These are phyloP conservation scores for Pezicula carpinea DNA, from an alignment of 2,329 filamentous ascomycete genomes.

Conservation along the genomic window DNA sequence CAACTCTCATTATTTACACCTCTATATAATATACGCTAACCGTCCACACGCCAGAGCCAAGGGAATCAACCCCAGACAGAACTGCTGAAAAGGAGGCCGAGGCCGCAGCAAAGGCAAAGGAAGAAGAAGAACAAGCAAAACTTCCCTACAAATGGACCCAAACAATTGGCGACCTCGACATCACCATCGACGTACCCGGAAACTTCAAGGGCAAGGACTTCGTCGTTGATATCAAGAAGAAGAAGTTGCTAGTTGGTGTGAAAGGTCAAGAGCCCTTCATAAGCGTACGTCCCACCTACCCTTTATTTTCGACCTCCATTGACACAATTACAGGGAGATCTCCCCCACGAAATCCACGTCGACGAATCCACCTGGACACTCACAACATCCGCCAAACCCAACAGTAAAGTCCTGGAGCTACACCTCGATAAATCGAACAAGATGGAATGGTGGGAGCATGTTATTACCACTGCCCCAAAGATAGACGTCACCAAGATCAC, in stretches of 20 bases:
- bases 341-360: constrained; percentile 72
- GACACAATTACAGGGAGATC: constrained; percentile 63
- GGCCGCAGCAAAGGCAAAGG: constrained; percentile 60
- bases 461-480: constrained; percentile 78
- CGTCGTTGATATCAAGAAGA: constrained; percentile 76
- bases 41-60: no score
- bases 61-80: no score
- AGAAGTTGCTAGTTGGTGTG: constrained; percentile 70
- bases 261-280: constrained; percentile 87
- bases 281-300: constrained; percentile 48
- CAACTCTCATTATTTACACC: not conserved
- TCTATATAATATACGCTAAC: not conserved
- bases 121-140: constrained; percentile 80
- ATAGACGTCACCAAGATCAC: constrained; percentile 95
- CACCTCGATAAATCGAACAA: constrained; percentile 96
- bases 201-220: constrained; percentile 84
- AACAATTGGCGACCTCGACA: constrained; percentile 81
- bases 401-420: constrained; percentile 70
- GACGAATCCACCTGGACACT: constrained; percentile 97
- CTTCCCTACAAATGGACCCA: constrained; percentile 98
- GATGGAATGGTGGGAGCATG: constrained; percentile 97
- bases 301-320: not conserved
- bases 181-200: constrained; percentile 71
- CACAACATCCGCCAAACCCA: constrained; percentile 51
- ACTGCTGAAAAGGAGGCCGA: constrained; percentile 32